Evolutionary conservation across 192 early-diverging fungal species (phyloP).

Genomic region (Blastocladiella britannica): DNA sequence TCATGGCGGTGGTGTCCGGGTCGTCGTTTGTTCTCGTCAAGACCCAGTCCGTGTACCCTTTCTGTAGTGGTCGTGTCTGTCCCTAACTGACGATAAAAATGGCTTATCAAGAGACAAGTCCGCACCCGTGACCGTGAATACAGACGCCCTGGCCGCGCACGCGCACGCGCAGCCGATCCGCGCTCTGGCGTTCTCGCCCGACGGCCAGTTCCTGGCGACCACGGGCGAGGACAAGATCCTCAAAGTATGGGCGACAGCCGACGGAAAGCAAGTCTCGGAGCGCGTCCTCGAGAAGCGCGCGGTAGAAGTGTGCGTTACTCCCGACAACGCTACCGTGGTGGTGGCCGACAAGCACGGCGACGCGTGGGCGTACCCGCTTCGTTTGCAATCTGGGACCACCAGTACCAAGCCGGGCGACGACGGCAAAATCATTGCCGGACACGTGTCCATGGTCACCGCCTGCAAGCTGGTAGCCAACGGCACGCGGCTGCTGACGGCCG

Average conservation of each 20-base stretch:
- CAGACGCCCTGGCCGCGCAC: too few relatives aligned
- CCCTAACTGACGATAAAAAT: too few relatives aligned
- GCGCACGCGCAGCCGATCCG: neutral
- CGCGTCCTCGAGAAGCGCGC: neutral
- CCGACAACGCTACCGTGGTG: neutral
- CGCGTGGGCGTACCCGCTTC: neutral
- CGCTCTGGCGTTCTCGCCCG: neutral
- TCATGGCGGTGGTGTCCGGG: too few relatives aligned
- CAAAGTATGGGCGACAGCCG: neutral
- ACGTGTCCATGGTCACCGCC: neutral
- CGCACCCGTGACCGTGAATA: too few relatives aligned
- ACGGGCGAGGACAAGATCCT: neutral
- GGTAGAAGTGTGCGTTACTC: neutral
- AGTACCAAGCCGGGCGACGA: neutral
- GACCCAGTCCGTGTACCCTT: too few relatives aligned
- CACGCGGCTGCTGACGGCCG: conserved; percentile 62
- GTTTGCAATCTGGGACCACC: neutral
- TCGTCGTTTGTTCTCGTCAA: too few relatives aligned
- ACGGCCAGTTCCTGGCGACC: neutral
- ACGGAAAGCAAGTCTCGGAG: neutral
- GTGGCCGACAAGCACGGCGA: neutral
- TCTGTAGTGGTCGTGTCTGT: too few relatives aligned
- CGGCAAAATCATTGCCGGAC: neutral
- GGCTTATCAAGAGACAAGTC: too few relatives aligned
- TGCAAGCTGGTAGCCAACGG: conserved; percentile 37